Conservation (phyloP, 441 rosid species). For the Metrosideros polymorpha region DNA sequence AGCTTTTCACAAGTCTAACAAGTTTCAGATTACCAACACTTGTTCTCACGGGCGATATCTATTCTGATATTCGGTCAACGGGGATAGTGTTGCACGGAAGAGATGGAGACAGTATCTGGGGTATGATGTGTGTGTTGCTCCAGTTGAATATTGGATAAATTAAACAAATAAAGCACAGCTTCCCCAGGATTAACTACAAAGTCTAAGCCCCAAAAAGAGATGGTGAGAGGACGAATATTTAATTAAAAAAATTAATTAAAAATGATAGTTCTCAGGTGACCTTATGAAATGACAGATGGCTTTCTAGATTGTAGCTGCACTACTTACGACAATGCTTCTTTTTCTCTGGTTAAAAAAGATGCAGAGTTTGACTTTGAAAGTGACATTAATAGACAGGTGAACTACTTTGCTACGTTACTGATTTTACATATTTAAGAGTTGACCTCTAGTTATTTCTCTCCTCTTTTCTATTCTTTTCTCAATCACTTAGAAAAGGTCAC, state of each 20-base stretch:
- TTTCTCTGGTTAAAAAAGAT: not conserved
- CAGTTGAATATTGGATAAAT: not conserved
- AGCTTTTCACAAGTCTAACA: not conserved
- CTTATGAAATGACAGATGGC: not conserved
- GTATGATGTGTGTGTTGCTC: not conserved
- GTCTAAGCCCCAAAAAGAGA: not conserved
- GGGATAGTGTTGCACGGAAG: not conserved
- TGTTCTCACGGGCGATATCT: not conserved
- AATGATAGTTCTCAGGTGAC: not conserved
- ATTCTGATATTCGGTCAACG: not conserved
- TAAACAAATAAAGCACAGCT: not conserved
- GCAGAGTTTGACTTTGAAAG: not conserved
- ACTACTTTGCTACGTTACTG: not conserved
- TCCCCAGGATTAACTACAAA: not conserved
- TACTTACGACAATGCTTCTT: not conserved
- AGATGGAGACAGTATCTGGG: not conserved
- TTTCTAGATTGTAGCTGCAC: not conserved
- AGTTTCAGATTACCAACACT: not conserved
- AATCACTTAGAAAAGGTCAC: too few relatives aligned
- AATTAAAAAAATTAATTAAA: not conserved
- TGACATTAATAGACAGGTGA: not conserved
- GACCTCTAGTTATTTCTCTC: too few relatives aligned
- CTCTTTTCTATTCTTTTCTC: too few relatives aligned
- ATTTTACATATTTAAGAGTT: not conserved
- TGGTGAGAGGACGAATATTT: not conserved